Conservation (phyloP, 129 eudicot species). For the Pseudognaphalium luteoalbum region DNA sequence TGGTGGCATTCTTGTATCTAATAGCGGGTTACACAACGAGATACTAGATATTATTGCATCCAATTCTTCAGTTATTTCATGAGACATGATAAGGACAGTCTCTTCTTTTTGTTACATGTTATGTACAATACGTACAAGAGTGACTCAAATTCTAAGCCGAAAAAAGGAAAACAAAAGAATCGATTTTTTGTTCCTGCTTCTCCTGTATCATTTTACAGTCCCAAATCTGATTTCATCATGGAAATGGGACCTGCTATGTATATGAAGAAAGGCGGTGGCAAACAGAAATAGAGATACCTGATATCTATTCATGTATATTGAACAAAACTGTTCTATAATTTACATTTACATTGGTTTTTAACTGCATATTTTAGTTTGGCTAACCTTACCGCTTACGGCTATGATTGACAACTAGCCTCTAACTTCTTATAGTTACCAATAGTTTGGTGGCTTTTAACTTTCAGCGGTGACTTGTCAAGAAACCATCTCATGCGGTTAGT, state of each 20-base stretch:
- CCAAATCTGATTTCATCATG: background rate
- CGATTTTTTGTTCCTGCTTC: background rate
- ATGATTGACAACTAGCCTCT: no score
- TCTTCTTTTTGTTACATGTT: slow-evolving; percentile 11
- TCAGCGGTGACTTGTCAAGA: no score
- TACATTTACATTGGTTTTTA: no score
- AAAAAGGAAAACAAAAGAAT: slow-evolving; percentile 2
- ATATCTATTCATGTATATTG: background rate
- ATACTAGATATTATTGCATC: slow-evolving; percentile 62
- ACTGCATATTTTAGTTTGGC: no score
- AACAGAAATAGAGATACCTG: no score
- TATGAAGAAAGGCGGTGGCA: background rate
- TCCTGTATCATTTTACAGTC: background rate
- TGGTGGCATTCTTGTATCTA: slow-evolving; percentile 80
- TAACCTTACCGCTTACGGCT: no score
- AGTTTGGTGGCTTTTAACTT: no score
- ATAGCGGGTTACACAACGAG: slow-evolving; percentile 56
- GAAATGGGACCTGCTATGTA: background rate
- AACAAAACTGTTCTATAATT: background rate
- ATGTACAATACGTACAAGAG: slow-evolving; percentile 10
- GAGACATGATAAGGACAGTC: slow-evolving; percentile 1
- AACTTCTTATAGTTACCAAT: no score
- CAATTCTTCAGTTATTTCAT: slow-evolving; percentile 40
- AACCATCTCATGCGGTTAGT: no score
- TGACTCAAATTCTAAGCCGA: background rate